Conservation (phyloP, 2,329 filamentous ascomycete genomes). For the Epichloe glyceriae region DNA sequence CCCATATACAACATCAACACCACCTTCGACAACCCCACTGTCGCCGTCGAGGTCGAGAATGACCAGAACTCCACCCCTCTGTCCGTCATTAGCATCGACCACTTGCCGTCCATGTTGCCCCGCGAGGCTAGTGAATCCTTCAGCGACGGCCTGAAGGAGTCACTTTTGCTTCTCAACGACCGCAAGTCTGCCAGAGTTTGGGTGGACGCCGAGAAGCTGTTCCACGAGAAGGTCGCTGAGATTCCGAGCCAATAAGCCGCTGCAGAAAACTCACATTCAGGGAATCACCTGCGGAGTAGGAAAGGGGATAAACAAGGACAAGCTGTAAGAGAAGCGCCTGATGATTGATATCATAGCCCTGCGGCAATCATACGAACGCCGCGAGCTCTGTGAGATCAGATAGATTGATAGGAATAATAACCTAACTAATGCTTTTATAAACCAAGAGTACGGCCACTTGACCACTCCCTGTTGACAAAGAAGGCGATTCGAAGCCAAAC, state of each 20-base stretch:
- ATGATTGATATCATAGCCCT: no score
- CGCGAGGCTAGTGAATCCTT: constrained; percentile 62
- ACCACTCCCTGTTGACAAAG: not conserved
- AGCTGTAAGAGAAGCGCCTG: no score
- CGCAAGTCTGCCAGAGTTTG: constrained; percentile 6
- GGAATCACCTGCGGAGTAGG: no score
- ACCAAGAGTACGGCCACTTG: no score
- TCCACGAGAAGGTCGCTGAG: constrained; percentile 5
- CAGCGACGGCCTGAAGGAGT: not conserved
- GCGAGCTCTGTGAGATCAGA: no score
- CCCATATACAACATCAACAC: constrained; percentile 78
- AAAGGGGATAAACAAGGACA: no score
- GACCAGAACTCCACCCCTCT: constrained; percentile 36
- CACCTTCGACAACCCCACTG: constrained; percentile 79
- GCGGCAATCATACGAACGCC: no score
- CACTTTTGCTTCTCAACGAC: constrained; percentile 2
- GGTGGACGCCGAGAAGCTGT: constrained; percentile 4
- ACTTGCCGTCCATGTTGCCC: constrained; percentile 70
- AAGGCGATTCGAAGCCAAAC: not conserved
- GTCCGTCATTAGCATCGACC: constrained; percentile 78
- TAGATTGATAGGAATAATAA: no score
- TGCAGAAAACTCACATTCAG: not conserved
- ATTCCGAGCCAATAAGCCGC: not conserved
- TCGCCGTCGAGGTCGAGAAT: constrained; percentile 52
- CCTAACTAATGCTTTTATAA: not conserved